Base-by-base conservation (phyloP, 1,284 basidiomycete species). In the Singerocomus inundabilis region DNA sequence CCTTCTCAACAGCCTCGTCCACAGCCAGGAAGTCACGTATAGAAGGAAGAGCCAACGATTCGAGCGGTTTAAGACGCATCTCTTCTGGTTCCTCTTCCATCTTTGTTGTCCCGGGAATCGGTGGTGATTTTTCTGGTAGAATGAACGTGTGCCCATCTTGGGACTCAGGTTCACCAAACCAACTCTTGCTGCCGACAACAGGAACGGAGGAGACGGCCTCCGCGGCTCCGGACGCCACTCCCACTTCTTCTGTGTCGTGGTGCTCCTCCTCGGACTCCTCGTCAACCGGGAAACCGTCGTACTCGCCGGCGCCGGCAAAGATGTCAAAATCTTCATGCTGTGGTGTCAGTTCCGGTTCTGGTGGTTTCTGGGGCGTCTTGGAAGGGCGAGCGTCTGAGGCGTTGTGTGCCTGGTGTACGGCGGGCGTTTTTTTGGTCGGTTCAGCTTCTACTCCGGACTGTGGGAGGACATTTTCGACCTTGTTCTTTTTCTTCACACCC, bases 231-330 rank as follows among this genome's bases (percentile, higher is more conserved):
- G 45, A 42, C 6, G 5, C 21, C 3, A 9, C 18, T 24, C 4
- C 32, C 31, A 24, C 35, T 32, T 29, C 48, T 25, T 42, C 50
- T 12, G 15, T 40, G 26, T 42, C 49, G 24, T 33, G 46, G 9
- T 46, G 40, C 21, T 54, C 56, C 38, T 63, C 71, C 26, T 72
- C 71, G 24, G 72, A 72, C 18, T 80, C 81, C 13, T 82, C 80
- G 33, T 77, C 84, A 7, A 80, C 63, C 41, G 79, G 78, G 13
- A 88, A 61, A 2, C 87, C 91, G 45, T 84, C 76, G 66, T 96
- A 97, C 36, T 92, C 89, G 8, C 87, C 92, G 1, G 81, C 91
- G 44, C 77, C 93, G 1, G 83, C 89, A 66, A 97, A 97, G 48
- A 96, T 96, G 61, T 89, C 81, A 49, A 86, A 74, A 48, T 87